phyloP scores from a whole-genome alignment of 169 alveolate species.

The Cryptosporidium ubiquitum region DNA sequence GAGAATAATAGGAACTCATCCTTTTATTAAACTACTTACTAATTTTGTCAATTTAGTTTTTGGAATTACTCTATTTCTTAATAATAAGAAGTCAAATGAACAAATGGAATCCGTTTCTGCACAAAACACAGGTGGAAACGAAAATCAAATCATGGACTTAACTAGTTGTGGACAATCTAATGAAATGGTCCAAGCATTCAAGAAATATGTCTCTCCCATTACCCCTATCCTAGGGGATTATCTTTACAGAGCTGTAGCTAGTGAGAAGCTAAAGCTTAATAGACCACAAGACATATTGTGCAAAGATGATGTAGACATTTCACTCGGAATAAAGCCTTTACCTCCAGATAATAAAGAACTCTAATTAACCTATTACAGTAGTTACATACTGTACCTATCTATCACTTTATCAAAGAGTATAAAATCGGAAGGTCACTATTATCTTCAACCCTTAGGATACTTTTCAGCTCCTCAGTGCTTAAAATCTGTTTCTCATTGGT shows the following conservation, averaged over 20 bases:
- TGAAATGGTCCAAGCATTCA: constrained; percentile 51
- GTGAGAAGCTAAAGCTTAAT: constrained; percentile 11
- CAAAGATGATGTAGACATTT: constrained; percentile 31
- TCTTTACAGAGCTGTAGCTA: constrained; percentile 66
- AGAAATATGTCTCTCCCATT: constrained; percentile 49
- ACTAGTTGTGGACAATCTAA: constrained; percentile 38
- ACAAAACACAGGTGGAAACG: background rate
- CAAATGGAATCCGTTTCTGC: background rate
- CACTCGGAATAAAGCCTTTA: constrained; percentile 52
- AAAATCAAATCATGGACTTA: constrained; percentile 23
- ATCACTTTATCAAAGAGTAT: constrained; percentile 21
- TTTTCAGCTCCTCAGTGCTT: constrained; percentile 22
- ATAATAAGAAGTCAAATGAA: constrained; percentile 38
- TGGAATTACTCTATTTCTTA: constrained; percentile 62
- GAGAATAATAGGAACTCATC: constrained; percentile 51
- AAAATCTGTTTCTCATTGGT: background rate
- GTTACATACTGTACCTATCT: background rate
- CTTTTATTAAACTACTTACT: constrained; percentile 34
- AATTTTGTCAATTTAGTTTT: constrained; percentile 49
- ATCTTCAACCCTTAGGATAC: constrained; percentile 11
- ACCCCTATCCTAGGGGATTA: constrained; percentile 70
- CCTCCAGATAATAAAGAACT: background rate
- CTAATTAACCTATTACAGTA: background rate
- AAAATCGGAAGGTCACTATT: constrained; percentile 30
- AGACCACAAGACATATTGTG: constrained; percentile 19